Percentiles rank a stretch among this genome's conserved stretches.
phyloP scores from a whole-genome alignment of 306 rosid species.

The Acacia confusa region DNA sequence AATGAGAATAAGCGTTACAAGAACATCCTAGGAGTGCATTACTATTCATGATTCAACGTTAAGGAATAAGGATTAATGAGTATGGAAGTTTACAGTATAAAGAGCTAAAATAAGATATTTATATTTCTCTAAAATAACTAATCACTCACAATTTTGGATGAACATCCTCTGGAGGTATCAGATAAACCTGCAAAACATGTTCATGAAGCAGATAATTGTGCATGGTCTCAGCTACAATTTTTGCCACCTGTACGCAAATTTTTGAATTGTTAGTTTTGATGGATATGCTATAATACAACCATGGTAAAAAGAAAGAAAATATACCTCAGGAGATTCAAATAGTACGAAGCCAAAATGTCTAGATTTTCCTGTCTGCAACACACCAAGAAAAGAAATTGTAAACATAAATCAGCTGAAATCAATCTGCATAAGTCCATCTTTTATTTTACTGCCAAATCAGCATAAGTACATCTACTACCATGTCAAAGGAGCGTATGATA shows the following conservation, averaged over 20 bases:
- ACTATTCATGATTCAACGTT: background rate
- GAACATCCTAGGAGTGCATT: background rate
- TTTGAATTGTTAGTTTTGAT: background rate
- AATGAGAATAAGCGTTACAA: no score
- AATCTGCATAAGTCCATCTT: background rate
- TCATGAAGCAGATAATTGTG: conserved; percentile 81
- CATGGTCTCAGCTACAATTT: conserved; percentile 87
- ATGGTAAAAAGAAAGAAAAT: conserved; percentile 5
- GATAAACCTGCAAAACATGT: conserved; percentile 70
- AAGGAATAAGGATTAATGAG: background rate
- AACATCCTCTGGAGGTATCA: conserved; percentile 69
- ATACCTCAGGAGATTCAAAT: conserved; percentile 82
- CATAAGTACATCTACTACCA: background rate
- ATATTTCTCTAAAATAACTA: background rate
- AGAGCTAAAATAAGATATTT: background rate
- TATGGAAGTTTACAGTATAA: background rate
- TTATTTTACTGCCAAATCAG: background rate
- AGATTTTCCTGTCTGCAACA: conserved; percentile 68
- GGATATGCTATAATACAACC: background rate
- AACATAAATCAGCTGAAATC: background rate
- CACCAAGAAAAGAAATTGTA: background rate
- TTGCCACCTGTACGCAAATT: conserved; percentile 66
- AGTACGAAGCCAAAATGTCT: conserved; percentile 84
- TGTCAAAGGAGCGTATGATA: background rate
- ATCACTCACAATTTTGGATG: conserved; percentile 74